Base-by-base conservation (phyloP, 192 early-diverging fungal species). In the Coemansia nantahalensis region DNA sequence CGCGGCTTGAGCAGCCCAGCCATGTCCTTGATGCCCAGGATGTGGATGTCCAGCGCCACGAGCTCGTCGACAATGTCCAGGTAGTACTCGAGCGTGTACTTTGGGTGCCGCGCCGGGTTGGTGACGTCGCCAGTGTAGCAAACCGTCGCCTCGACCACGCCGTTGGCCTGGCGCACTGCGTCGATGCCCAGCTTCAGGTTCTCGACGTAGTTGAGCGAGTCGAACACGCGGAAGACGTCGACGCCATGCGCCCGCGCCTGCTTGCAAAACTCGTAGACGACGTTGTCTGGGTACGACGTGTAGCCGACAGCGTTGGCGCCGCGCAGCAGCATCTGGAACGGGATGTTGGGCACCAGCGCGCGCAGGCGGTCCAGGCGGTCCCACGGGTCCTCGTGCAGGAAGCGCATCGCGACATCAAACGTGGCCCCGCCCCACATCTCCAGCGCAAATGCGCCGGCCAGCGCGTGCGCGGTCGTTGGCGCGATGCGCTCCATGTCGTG, bases 391-490 rank as follows among this genome's bases (percentile, higher is more conserved):
- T 98, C 95, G 56, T 90, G 83, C 58, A 98, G 80, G 83, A 98
- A 98, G 37, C 95, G 88, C 84, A 98, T 83, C 0, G 92, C 84
- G 24, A 98, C 95, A 63, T 98, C 95, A 64, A 98, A 98, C 0
- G 95, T 98, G 15, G 95, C 95, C 30, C 95, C 95, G 43, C 95
- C 95, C 95, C 95, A 98, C 77, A 86, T 90, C 77, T 98, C 95
- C 16, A 95, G 77, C n/a, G 93, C 83, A 79, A 90, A 98, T 8
- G 90, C 86, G 48, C 92, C 90, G 17, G 80, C 62, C 52, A 98
- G 74, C 17, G 90, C 93, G 67, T 92, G 90, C 6, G 91, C 84
- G 4, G 95, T 98, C 26, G 84, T 81, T 7, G 85, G 80, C 8
- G 95, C 95, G 79, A 96, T 91, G 49, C 84, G 82, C 48, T 89